These are phyloP conservation scores for Dictyostelium discoideum DNA, from an alignment of 78 protist genomes.

Conservation along the genomic window DNA sequence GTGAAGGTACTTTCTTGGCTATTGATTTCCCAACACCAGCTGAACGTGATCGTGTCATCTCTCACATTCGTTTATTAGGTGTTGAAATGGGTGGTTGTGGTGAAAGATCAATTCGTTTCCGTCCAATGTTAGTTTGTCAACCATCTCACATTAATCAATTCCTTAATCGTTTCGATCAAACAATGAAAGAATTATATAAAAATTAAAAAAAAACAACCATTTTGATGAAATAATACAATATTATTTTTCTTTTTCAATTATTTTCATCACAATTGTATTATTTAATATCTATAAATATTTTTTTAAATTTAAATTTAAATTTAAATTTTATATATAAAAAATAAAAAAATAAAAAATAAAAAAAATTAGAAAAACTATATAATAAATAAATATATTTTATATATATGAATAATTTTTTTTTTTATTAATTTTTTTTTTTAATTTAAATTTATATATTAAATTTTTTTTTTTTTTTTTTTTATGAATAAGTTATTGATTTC, in stretches of 20 bases:
- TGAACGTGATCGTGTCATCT: slow-evolving; percentile 67
- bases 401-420: too few relatives aligned
- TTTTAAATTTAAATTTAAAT: too few relatives aligned
- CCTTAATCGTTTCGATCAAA: slow-evolving; percentile 60
- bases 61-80: slow-evolving; percentile 35
- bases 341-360: too few relatives aligned
- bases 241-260: too few relatives aligned
- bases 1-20: slow-evolving; percentile 88
- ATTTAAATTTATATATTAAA: not conserved
- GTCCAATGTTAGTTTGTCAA: slow-evolving; percentile 83
- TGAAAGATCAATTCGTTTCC: slow-evolving; percentile 71
- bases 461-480: too few relatives aligned
- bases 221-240: too few relatives aligned
- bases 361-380: too few relatives aligned
- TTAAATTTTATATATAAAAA: too few relatives aligned
- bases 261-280: not conserved
- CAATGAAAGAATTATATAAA: slow-evolving; percentile 17
- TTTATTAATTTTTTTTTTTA: too few relatives aligned
- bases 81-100: slow-evolving; percentile 89
- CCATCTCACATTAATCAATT: slow-evolving; percentile 84
- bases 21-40: slow-evolving; percentile 81
- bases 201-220: not conserved
- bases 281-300: not conserved
- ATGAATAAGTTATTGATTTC: not conserved
- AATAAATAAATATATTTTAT: too few relatives aligned